Conservation (phyloP, 352 stramenopile genomes). For the Phytophthora citricola region DNA sequence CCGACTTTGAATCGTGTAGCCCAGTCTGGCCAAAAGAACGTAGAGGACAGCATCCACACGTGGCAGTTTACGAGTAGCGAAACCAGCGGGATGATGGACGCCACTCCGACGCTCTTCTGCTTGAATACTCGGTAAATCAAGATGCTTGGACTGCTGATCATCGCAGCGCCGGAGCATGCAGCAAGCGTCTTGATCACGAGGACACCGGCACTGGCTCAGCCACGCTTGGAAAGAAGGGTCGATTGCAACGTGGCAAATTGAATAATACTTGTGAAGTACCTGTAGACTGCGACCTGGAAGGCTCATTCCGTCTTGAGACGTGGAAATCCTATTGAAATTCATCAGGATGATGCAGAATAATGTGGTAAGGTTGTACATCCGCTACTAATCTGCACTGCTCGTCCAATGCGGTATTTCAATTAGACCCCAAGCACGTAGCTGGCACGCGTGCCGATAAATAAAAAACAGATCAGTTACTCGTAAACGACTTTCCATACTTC, state of each 20-base stretch:
- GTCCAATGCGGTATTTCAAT: not conserved
- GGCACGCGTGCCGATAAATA: not conserved
- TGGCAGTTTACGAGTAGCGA: not conserved
- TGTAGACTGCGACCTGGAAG: too few species aligned
- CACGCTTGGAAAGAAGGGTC: not conserved
- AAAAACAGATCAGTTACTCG: not conserved
- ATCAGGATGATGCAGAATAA: not conserved
- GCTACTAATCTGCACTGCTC: not conserved
- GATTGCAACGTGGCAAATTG: too few species aligned
- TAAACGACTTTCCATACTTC: too few species aligned
- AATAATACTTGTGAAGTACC: too few species aligned
- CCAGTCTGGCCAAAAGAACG: not conserved
- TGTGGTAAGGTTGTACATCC: not conserved
- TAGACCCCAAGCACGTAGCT: not conserved
- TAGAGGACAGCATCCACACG: not conserved
- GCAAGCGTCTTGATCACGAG: conserved; percentile 2
- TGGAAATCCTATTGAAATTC: not conserved
- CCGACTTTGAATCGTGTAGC: not conserved
- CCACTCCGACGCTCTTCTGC: not conserved
- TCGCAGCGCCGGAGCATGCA: not conserved
- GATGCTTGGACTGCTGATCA: not conserved
- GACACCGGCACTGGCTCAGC: not conserved
- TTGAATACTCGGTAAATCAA: not conserved
- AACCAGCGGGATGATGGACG: not conserved
- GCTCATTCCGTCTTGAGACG: too few species aligned